Evolutionary conservation across 305 asterid genomes (phyloP).

Genomic region (Fraxinus sp.): DNA sequence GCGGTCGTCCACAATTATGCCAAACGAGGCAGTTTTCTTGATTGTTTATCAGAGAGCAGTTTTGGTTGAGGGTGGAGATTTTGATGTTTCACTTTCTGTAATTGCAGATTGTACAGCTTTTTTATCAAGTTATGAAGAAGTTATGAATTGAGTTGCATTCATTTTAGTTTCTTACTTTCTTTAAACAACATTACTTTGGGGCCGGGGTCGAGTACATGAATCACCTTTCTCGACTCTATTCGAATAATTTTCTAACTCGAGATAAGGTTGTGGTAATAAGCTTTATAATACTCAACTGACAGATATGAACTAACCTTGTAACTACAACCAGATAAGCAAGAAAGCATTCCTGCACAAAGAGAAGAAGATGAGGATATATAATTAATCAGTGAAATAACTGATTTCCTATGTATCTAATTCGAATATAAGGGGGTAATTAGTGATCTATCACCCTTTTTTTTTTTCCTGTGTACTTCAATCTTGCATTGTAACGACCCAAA

Average conservation of each 20-base stretch:
- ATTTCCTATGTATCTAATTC: background rate
- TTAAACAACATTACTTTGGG: background rate
- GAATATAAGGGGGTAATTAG: background rate
- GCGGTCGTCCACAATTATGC: slow-evolving; percentile 3
- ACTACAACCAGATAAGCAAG: background rate
- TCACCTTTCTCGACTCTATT: background rate
- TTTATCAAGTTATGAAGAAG: background rate
- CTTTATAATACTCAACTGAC: background rate
- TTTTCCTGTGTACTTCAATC: background rate
- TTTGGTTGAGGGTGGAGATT: background rate
- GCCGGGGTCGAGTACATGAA: background rate
- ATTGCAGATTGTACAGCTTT: background rate
- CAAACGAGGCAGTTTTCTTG: background rate
- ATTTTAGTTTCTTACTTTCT: background rate
- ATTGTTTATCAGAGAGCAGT: background rate
- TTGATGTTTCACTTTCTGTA: slow-evolving; percentile 1
- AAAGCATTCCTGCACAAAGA: background rate
- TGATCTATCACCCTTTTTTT: background rate
- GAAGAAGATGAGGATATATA: background rate
- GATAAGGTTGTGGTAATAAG: too few relatives aligned
- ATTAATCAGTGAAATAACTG: background rate
- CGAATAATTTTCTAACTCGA: background rate
- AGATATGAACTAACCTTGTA: background rate
- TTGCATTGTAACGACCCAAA: background rate
- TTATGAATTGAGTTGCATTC: background rate